phyloP scores from a whole-genome alignment of 192 early-diverging fungal genomes.

The Entrophospora sp. region DNA sequence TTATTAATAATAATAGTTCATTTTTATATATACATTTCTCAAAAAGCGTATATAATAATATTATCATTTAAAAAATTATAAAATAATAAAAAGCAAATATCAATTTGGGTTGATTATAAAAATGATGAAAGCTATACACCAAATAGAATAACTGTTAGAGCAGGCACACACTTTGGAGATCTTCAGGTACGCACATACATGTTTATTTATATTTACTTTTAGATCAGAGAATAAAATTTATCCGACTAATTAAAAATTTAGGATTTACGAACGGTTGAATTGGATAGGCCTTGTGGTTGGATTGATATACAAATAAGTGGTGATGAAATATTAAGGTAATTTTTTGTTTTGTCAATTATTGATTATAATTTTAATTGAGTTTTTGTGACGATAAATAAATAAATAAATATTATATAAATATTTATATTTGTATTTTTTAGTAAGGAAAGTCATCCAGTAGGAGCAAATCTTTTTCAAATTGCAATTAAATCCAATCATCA shows the following conservation, averaged over 20 bases:
- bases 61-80: background rate
- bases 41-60: background rate
- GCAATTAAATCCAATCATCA: constrained; percentile 62
- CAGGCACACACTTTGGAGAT: constrained; percentile 58
- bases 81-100: constrained; percentile 37
- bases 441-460: constrained; percentile 39
- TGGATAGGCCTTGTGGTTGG: constrained; percentile 62
- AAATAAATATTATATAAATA: background rate
- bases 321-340: constrained; percentile 24
- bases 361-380: too few relatives aligned
- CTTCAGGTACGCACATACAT: constrained; percentile 37
- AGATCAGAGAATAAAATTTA: too few relatives aligned
- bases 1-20: constrained; percentile 12
- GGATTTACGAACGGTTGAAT: constrained; percentile 45
- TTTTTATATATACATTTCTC: too few relatives aligned
- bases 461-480: constrained; percentile 60
- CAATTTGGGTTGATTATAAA: constrained; percentile 58
- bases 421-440: background rate
- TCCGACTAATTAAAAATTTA: too few relatives aligned
- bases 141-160: constrained; percentile 48
- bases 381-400: too few relatives aligned
- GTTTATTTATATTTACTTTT: too few relatives aligned
- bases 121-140: constrained; percentile 85
- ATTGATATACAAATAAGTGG: constrained; percentile 48
- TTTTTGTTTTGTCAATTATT: too few relatives aligned